These are phyloP conservation scores for Ascochyta koolunga DNA, from an alignment of 2,329 filamentous ascomycete species.

Conservation along the genomic window DNA sequence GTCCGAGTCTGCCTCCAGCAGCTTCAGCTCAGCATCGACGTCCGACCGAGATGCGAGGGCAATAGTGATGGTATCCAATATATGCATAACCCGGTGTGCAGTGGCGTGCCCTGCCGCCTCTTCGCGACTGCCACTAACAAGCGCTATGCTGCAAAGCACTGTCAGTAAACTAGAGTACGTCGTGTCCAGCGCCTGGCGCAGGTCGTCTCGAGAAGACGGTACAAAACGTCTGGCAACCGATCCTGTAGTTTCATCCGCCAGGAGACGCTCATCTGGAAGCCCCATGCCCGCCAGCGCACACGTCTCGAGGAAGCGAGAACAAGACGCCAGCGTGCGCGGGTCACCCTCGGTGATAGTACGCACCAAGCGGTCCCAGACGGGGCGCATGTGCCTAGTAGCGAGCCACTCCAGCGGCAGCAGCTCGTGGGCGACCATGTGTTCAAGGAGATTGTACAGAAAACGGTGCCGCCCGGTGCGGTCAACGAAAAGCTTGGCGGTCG, in stretches of 20 bases:
- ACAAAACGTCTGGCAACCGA: conserved; percentile 27
- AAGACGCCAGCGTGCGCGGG: conserved; percentile 29
- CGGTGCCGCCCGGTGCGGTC: conserved; percentile 35
- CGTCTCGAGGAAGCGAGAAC: conserved; percentile 41
- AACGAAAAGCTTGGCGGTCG: conserved; percentile 36
- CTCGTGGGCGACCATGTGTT: conserved; percentile 42
- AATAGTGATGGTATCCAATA: conserved; percentile 32
- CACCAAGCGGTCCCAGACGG: conserved; percentile 44
- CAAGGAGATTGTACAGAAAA: conserved; percentile 44
- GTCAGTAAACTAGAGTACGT: conserved; percentile 46
- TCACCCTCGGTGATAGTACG: conserved; percentile 40
- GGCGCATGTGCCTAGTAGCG: conserved; percentile 44
- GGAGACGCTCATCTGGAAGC: conserved; percentile 31
- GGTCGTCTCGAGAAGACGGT: conserved; percentile 32
- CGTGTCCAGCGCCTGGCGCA: conserved; percentile 43
- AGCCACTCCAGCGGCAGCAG: conserved; percentile 48
- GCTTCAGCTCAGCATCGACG: conserved; percentile 29
- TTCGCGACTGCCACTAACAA: conserved; percentile 31
- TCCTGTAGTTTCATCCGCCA: conserved; percentile 27
- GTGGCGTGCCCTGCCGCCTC: conserved; percentile 21
- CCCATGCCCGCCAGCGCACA: conserved; percentile 37
- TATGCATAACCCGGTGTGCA: conserved; percentile 27
- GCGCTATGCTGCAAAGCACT: conserved; percentile 41
- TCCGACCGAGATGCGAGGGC: conserved; percentile 32
- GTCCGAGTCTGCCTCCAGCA: conserved; percentile 31